These are phyloP conservation scores for Venustampulla echinocandica DNA, from an alignment of 495 filamentous ascomycete genomes.

Conservation along the genomic window DNA sequence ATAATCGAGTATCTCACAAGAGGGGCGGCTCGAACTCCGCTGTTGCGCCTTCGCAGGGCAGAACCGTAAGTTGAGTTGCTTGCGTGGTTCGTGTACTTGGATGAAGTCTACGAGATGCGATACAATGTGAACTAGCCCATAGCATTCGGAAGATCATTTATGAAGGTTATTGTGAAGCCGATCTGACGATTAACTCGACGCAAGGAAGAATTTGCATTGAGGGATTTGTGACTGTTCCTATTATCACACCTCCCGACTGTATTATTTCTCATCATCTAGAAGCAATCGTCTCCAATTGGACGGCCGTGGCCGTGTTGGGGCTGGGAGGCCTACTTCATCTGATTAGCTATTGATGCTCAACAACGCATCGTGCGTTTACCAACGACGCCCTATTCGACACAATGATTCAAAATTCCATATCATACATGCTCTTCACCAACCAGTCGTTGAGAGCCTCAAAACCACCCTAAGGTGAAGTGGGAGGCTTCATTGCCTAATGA, in stretches of 20 bases:
- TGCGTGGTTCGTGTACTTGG: too few species aligned
- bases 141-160: too few species aligned
- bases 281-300: background rate
- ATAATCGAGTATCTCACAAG: background rate
- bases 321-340: constrained; percentile 7
- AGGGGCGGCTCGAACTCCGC: background rate
- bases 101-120: too few species aligned
- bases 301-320: background rate
- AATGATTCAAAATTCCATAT: constrained; percentile 13
- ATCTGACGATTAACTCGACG: too few species aligned
- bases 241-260: too few species aligned
- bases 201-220: too few species aligned
- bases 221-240: too few species aligned
- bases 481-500: too few species aligned
- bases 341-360: constrained; percentile 13
- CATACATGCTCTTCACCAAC: constrained; percentile 13
- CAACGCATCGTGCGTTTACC: constrained; percentile 15
- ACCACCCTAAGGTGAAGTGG: constrained; percentile 8
- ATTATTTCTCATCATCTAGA: background rate
- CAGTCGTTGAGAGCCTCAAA: constrained; percentile 12
- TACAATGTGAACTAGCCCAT: too few species aligned
- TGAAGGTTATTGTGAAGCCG: too few species aligned
- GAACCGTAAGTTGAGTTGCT: too few species aligned
- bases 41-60: background rate
- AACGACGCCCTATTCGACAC: constrained; percentile 5